Conservation (phyloP, 495 filamentous ascomycete genomes). For the Tetracladium setigerum region DNA sequence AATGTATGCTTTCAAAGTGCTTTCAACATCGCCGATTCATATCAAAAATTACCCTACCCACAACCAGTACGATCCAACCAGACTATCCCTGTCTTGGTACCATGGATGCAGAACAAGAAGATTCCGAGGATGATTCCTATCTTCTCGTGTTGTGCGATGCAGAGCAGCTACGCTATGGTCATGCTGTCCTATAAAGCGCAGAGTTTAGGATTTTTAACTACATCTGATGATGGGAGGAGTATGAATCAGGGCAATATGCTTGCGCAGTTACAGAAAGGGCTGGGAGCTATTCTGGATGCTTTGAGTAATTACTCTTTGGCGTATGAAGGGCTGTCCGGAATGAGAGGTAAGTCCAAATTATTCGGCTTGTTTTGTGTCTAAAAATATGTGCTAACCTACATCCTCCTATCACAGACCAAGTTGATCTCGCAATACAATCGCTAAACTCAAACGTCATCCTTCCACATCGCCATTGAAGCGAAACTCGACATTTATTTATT, state of each 20-base stretch:
- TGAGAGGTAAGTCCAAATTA: conserved; percentile 42
- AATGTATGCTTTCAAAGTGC: conserved; percentile 46
- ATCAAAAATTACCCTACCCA: conserved; percentile 42
- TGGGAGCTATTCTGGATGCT: conserved; percentile 41
- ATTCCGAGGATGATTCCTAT: conserved; percentile 50
- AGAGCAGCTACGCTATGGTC: conserved; percentile 52
- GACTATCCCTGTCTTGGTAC: conserved; percentile 21
- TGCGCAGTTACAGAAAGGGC: conserved; percentile 45
- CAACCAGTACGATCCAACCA: conserved; percentile 26
- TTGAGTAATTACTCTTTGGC: conserved; percentile 49
- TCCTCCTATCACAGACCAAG: too few species aligned
- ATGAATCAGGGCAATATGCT: conserved; percentile 34
- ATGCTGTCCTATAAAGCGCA: conserved; percentile 31
- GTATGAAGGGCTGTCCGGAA: conserved; percentile 54
- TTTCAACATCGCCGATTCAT: conserved; percentile 42
- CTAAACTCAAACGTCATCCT: too few species aligned
- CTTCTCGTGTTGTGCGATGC: conserved; percentile 57
- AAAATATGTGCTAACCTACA: too few species aligned
- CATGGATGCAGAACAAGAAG: conserved; percentile 1
- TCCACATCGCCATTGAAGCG: too few species aligned
- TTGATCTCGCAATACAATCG: too few species aligned
- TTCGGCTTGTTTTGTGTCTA: too few species aligned
- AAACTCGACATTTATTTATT: too few species aligned
- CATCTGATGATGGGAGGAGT: conserved; percentile 24
- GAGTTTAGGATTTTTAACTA: conserved; percentile 40